Evolutionary conservation across 345 rosid species (phyloP).

Genomic region (Pseudoturritis turrita): DNA sequence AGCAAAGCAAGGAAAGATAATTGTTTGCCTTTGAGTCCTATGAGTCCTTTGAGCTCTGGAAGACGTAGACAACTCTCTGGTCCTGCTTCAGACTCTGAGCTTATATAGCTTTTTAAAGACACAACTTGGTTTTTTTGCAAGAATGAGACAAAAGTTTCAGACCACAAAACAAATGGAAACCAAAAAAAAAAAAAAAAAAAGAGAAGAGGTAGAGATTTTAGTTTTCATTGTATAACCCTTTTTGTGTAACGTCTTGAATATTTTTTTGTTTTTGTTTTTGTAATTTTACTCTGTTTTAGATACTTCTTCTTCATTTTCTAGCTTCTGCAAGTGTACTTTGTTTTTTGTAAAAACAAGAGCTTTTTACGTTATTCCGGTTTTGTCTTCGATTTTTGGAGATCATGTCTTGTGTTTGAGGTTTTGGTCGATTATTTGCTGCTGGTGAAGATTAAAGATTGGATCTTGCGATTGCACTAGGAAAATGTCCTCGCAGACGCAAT

Average conservation of each 20-base stretch:
- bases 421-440: neutral
- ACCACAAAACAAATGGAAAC: too few relatives aligned
- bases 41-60: conserved; percentile 28
- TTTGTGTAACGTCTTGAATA: neutral
- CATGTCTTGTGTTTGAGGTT: neutral
- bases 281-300: neutral
- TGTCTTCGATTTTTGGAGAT: neutral
- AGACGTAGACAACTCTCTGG: conserved; percentile 36
- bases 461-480: neutral
- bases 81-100: conserved; percentile 37
- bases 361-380: neutral
- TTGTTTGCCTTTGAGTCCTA: conserved; percentile 24
- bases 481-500: conserved; percentile 22
- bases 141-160: neutral
- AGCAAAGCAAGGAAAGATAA: conserved; percentile 26
- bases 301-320: neutral
- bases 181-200: too few relatives aligned
- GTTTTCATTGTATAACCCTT: neutral
- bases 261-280: neutral
- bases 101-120: conserved; percentile 11
- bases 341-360: neutral
- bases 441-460: neutral
- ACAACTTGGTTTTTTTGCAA: neutral
- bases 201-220: neutral
- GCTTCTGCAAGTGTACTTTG: conserved; percentile 3